Evolutionary conservation across 1,284 basidiomycete genomes (phyloP).

Genomic region (Hemileia vastatrix): DNA sequence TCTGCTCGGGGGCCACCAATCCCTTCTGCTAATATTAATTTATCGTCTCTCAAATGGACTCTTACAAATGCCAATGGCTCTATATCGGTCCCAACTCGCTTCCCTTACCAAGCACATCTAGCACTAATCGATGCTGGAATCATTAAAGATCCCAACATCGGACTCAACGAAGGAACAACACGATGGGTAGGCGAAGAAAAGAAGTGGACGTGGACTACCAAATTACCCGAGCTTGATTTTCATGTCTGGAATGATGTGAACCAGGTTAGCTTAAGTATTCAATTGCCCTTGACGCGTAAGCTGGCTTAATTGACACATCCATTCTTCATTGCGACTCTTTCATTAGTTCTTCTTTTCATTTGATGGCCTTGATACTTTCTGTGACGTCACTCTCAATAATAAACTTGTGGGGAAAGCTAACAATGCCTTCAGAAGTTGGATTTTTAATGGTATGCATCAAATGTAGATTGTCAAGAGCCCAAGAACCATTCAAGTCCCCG

Average conservation of each 20-base stretch:
- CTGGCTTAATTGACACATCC: neutral
- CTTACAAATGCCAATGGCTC: conserved; percentile 31
- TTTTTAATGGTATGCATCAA: conserved; percentile 15
- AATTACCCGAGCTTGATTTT: neutral
- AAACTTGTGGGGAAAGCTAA: conserved; percentile 10
- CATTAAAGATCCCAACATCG: conserved; percentile 29
- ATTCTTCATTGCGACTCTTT: neutral
- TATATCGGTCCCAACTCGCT: conserved; percentile 30
- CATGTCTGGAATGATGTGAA: conserved; percentile 1
- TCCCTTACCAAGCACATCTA: conserved; percentile 30
- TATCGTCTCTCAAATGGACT: conserved; percentile 28
- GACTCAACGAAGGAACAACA: conserved; percentile 20
- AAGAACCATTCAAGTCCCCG: too few relatives aligned
- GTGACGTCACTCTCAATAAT: conserved; percentile 8
- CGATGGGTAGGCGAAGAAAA: conserved; percentile 22
- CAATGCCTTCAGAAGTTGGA: conserved; percentile 20
- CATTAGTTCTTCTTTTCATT: conserved; percentile 16
- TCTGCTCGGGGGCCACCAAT: conserved; percentile 11
- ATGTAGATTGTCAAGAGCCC: too few relatives aligned
- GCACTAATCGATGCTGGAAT: conserved; percentile 32
- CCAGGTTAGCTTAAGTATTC: conserved; percentile 5
- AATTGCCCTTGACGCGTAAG: neutral
- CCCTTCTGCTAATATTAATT: conserved; percentile 13
- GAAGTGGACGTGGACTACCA: conserved; percentile 15
- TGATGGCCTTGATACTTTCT: conserved; percentile 22